Evolutionary conservation across 2,329 filamentous ascomycete genomes (phyloP).

Genomic region (Diaporthe batatas): DNA sequence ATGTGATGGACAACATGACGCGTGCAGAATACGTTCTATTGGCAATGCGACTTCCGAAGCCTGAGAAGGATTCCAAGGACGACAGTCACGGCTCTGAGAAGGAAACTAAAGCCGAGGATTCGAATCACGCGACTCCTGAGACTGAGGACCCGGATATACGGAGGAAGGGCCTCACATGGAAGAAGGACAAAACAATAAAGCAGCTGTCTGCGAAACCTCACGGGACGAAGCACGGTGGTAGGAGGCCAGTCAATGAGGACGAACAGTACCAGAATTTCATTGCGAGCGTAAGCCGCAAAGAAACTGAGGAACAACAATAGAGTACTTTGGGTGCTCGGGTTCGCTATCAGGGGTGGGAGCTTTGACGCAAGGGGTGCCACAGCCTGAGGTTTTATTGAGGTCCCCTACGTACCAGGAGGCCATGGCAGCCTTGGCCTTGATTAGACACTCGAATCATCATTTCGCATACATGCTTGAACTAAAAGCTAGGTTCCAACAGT

Average conservation of each 20-base stretch:
- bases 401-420: too few species aligned
- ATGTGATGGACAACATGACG: slow-evolving; percentile 78
- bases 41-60: slow-evolving; percentile 74
- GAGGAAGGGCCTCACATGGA: slow-evolving; percentile 41
- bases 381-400: neutral
- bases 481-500: neutral
- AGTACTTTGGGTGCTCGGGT: too few species aligned
- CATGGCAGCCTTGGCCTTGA: neutral
- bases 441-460: neutral
- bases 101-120: slow-evolving; percentile 41
- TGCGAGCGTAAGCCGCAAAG: slow-evolving; percentile 41
- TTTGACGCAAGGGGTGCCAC: neutral
- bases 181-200: slow-evolving; percentile 41
- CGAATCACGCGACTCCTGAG: slow-evolving; percentile 45
- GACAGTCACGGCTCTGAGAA: slow-evolving; percentile 48
- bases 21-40: slow-evolving; percentile 76
- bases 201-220: slow-evolving; percentile 32
- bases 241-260: slow-evolving; percentile 32
- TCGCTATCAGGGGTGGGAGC: neutral
- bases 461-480: neutral
- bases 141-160: slow-evolving; percentile 42
- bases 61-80: slow-evolving; percentile 52
- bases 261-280: slow-evolving; percentile 42
- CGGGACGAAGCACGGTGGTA: slow-evolving; percentile 29
- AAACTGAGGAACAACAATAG: slow-evolving; percentile 30